These are phyloP conservation scores for Neoboletus magnificus DNA, from an alignment of 768 basidiomycete species.

Conservation along the genomic window DNA sequence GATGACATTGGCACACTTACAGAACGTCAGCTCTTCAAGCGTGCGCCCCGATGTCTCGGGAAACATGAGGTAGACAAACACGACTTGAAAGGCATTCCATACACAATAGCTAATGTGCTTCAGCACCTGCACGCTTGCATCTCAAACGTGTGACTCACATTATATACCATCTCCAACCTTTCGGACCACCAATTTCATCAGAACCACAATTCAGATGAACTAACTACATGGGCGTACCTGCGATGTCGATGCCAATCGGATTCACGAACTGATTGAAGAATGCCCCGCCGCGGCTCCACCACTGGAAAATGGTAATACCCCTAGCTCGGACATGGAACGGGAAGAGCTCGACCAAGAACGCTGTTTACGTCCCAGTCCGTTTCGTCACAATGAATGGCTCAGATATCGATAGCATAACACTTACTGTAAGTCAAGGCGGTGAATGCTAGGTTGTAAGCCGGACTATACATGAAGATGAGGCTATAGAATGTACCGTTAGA, in stretches of 20 bases:
- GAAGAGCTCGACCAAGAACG: constrained; percentile 66
- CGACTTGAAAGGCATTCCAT: constrained; percentile 11
- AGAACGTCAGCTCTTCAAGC: constrained; percentile 11
- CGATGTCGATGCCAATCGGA: constrained; percentile 15
- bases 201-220: neutral
- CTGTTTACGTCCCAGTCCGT: constrained; percentile 26
- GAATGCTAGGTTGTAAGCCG: constrained; percentile 15
- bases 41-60: constrained; percentile 15
- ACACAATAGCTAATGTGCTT: constrained; percentile 4
- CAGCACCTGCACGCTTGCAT: neutral
- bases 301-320: constrained; percentile 61
- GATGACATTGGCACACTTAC: neutral
- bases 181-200: neutral
- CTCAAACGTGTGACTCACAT: neutral
- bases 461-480: constrained; percentile 19
- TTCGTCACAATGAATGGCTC: neutral
- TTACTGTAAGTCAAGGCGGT: constrained; percentile 9
- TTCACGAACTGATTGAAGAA: constrained; percentile 13
- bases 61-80: constrained; percentile 14
- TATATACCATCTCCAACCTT: constrained; percentile 15
- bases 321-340: constrained; percentile 60
- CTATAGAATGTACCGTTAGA: neutral
- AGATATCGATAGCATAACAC: neutral
- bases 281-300: constrained; percentile 43
- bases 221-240: constrained; percentile 1